Base-by-base conservation (phyloP, 2,329 filamentous ascomycete species). In the Trichocomaceae sp. region DNA sequence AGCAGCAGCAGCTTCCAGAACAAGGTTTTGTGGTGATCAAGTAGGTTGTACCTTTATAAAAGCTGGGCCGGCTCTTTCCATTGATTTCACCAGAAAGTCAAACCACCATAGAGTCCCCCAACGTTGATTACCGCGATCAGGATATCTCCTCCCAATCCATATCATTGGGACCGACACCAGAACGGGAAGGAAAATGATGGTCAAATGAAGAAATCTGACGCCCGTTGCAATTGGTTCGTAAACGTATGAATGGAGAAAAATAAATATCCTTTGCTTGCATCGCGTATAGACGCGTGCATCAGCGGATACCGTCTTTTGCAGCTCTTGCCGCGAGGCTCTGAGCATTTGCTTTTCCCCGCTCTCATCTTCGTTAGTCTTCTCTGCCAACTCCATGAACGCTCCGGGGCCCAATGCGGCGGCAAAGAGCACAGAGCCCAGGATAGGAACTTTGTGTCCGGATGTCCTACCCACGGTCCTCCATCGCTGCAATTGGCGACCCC, bases 81-180 rank as follows among this genome's bases (percentile, higher is more conserved):
- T 97, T 26, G 87, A 81, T 56, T 78, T 81, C 9, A 97, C 90
- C 39, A 99, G 73, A 65, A 96, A 93, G 3, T 78, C 77, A 74
- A 96, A 99, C 93, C 93, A 99, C 90, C 88, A 96, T 2, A 97
- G 66, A 0, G 91, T 91, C 0, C 93, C 92, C 5, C 75, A 79
- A 59, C 89, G 80, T 73, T 96, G 89, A 60, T 88, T 83, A 62
- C 90, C 85, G 55, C 79, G 81, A 33, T 83, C 75, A 2, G 79
- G 74, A 48, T 83, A 76, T 46, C 86, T 77, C 33, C 69, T 67
- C 1, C 93, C 93, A 55, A 96, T 57, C 87, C 88, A 96, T 55
- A 96, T 84, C 0, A 78, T 79, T 0, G 93, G 93, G 6, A 95
- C 82, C 0, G 88, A 80, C 1, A 86, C 69, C 52, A 99, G 83